Evolutionary conservation across 2,329 filamentous ascomycete genomes (phyloP).

Genomic region (Macroventuria anomochaeta): DNA sequence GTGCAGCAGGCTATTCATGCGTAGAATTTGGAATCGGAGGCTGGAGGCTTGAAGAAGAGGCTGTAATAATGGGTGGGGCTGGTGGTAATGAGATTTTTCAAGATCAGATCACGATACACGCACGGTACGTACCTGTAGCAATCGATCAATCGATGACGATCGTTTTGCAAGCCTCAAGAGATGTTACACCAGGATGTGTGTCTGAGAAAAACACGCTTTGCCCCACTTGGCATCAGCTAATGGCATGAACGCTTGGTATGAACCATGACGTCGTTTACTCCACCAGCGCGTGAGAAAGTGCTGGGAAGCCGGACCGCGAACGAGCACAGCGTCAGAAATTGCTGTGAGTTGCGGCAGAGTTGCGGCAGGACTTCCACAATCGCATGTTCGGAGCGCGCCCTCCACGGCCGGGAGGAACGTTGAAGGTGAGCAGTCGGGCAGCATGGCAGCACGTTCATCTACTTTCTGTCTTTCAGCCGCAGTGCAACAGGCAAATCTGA

Average conservation of each 20-base stretch:
- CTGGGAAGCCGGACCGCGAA: conserved; percentile 20
- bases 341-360: conserved; percentile 2
- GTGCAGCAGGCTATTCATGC: conserved; percentile 79
- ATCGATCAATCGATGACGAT: conserved; percentile 20
- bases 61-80: conserved; percentile 13
- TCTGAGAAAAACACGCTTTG: conserved; percentile 20
- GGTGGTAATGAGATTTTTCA: conserved; percentile 7
- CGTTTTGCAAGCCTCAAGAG: conserved; percentile 8
- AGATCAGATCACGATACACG: conserved; percentile 17
- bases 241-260: conserved; percentile 26
- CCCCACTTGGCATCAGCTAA: conserved; percentile 34
- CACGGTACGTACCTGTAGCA: conserved; percentile 11
- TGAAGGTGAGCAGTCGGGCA: conserved; percentile 24
- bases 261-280: conserved; percentile 34
- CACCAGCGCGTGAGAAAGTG: conserved; percentile 12
- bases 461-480: conserved; percentile 5
- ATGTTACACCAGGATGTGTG: conserved; percentile 7
- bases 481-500: conserved; percentile 3
- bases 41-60: neutral
- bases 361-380: conserved; percentile 14
- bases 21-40: conserved; percentile 14
- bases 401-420: conserved; percentile 39
- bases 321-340: conserved; percentile 15
- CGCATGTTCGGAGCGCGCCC: conserved; percentile 10
- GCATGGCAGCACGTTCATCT: conserved; percentile 18